Conservation (phyloP, 352 stramenopile genomes). For the Phytophthora sp. region DNA sequence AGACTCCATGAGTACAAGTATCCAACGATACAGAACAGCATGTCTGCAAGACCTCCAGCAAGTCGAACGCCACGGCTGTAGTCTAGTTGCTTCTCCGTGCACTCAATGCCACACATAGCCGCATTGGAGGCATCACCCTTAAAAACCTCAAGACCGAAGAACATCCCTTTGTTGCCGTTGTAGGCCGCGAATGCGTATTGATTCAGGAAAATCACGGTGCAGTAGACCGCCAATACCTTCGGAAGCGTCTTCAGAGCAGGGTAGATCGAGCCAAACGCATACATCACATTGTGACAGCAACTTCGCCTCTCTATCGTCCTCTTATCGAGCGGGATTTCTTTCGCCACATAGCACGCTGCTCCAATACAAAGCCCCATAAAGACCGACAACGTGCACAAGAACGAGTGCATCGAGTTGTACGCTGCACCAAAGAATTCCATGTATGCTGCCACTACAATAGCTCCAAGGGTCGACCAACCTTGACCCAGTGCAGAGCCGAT, state of each 20-base stretch:
- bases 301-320: slow-evolving; percentile 13
- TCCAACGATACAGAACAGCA: slow-evolving; percentile 47
- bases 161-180: slow-evolving; percentile 69
- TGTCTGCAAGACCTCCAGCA: slow-evolving; percentile 49
- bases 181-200: slow-evolving; percentile 63
- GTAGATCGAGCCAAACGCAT: slow-evolving; percentile 42
- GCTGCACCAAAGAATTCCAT: slow-evolving; percentile 56
- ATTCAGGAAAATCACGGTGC: slow-evolving; percentile 49
- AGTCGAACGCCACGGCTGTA: slow-evolving; percentile 54
- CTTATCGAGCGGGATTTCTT: slow-evolving; percentile 39
- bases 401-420: slow-evolving; percentile 52
- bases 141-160: slow-evolving; percentile 63
- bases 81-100: slow-evolving; percentile 41
- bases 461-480: slow-evolving; percentile 54
- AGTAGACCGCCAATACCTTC: slow-evolving; percentile 31
- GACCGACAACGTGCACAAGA: slow-evolving; percentile 59
- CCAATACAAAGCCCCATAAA: slow-evolving; percentile 43
- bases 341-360: slow-evolving; percentile 38
- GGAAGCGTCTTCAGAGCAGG: slow-evolving; percentile 35
- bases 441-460: slow-evolving; percentile 55
- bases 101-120: slow-evolving; percentile 41
- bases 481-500: slow-evolving; percentile 49
- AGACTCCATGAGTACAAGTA: slow-evolving; percentile 57
- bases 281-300: slow-evolving; percentile 21
- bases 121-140: slow-evolving; percentile 38